Base-by-base conservation (phyloP, 2,329 filamentous ascomycete genomes). In the Exophiala xenobiotica region DNA sequence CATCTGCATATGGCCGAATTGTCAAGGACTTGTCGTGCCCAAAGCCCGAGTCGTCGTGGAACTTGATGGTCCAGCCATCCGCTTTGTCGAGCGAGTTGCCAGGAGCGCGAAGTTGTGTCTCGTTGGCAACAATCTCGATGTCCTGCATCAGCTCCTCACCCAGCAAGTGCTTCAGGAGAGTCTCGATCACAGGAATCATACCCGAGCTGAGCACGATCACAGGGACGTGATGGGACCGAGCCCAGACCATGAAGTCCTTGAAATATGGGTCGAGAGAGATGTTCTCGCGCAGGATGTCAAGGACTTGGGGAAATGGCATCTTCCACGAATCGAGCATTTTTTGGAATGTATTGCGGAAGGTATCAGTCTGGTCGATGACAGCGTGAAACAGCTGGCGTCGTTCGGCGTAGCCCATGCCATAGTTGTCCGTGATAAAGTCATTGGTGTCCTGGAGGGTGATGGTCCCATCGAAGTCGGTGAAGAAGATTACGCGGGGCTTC, bases 401-500 rank as follows among this genome's bases (percentile, higher is more conserved):
- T 61, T 82, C 80, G 56, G 80, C 82, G 22, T 71, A 66, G 44
- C 93, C 93, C 67, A 86, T 96, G 57, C 93, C 93, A 55, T 96
- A 80, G 72, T 88, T 93, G 75, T 97, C 93, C 51, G 91, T 96
- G 74, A 86, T 75, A 64, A 74, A 83, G 67, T 86, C 82, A 76
- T 86, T 86, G 73, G 79, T 78, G 70, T 86, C 83, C 65, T 82
- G 75, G 51, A 83, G 79, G 42, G 92, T 96, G 68, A 96, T 92
- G 47, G 91, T 97, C 65, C 93, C 93, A 72, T 99, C 93, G 68
- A 97, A 97, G 74, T 99, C 93, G 62, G 91, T 96, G 78, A 97
- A 97, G 81, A 99, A 96, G 77, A 99, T 91, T 76, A 89, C 88
- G 73, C 90, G 87, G 45, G 91, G 91, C 68, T 87, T 83, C 51